phyloP scores from a whole-genome alignment of 1,284 basidiomycete species.

The Austroboletus niveus region DNA sequence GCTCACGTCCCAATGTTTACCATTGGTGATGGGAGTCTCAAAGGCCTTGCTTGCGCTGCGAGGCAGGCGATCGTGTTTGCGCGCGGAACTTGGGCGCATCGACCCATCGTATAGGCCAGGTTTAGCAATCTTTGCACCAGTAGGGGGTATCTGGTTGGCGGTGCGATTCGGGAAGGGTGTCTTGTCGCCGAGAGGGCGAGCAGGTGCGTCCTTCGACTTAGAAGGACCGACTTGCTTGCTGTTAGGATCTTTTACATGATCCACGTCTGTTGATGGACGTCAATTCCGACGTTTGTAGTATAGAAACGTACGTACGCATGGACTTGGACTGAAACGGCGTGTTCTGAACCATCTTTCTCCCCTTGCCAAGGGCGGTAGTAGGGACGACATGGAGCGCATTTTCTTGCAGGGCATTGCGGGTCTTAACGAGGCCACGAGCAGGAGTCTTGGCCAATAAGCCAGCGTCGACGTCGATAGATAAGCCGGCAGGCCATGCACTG shows the following conservation, averaged over 20 bases:
- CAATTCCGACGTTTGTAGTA: background rate
- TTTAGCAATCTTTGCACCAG: slow-evolving; percentile 31
- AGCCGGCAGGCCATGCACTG: slow-evolving; percentile 20
- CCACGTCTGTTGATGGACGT: slow-evolving; percentile 25
- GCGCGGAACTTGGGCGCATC: slow-evolving; percentile 60
- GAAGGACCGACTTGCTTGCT: slow-evolving; percentile 25
- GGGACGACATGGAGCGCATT: slow-evolving; percentile 45
- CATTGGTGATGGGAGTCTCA: slow-evolving; percentile 65
- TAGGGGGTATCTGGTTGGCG: slow-evolving; percentile 26
- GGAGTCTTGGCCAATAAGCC: slow-evolving; percentile 42
- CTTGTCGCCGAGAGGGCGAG: slow-evolving; percentile 55
- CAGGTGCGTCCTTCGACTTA: slow-evolving; percentile 26
- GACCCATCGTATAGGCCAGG: slow-evolving; percentile 31
- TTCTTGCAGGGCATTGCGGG: slow-evolving; percentile 47
- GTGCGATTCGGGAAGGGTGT: slow-evolving; percentile 58
- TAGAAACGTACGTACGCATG: slow-evolving; percentile 29
- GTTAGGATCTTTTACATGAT: slow-evolving; percentile 19
- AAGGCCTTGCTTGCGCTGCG: slow-evolving; percentile 44
- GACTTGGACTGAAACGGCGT: slow-evolving; percentile 38
- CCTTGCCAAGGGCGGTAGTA: slow-evolving; percentile 45
- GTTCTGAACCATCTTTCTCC: slow-evolving; percentile 37
- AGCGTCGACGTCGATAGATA: slow-evolving; percentile 45
- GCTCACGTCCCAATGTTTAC: slow-evolving; percentile 72
- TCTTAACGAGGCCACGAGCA: slow-evolving; percentile 40
- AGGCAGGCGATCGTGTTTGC: slow-evolving; percentile 53